These are phyloP conservation scores for Coemansia sp. DNA, from an alignment of 192 early-diverging fungal genomes.

Conservation along the genomic window DNA sequence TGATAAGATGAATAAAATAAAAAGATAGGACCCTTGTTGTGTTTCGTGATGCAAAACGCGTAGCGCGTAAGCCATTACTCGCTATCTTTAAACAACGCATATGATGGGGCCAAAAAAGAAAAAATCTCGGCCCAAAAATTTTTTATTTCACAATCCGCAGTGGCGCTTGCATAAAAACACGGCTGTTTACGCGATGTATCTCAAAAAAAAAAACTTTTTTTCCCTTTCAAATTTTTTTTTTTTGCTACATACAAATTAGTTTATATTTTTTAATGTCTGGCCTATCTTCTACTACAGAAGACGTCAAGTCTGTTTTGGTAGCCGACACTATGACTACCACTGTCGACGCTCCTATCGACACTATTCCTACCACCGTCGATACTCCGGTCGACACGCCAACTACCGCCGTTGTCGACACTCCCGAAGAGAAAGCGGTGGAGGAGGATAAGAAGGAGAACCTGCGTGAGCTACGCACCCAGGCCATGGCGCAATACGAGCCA, in stretches of 20 bases:
- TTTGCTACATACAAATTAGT: background rate
- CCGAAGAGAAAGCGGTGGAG: conserved; percentile 6
- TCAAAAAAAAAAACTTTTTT: background rate
- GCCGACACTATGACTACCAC: background rate
- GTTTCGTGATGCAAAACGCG: too few species aligned
- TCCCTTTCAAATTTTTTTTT: background rate
- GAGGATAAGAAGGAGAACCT: conserved; percentile 28
- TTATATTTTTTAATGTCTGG: background rate
- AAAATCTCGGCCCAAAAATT: too few species aligned
- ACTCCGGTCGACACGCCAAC: background rate
- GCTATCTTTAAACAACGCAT: too few species aligned
- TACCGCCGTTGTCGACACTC: background rate
- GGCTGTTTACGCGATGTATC: background rate
- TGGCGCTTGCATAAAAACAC: background rate
- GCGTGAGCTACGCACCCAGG: conserved; percentile 58
- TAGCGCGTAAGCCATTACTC: too few species aligned
- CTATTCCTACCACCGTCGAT: background rate
- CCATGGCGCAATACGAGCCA: conserved; percentile 66
- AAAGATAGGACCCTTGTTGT: background rate
- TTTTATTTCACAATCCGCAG: background rate
- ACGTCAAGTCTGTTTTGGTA: background rate
- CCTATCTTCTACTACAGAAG: background rate
- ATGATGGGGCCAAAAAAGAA: too few species aligned
- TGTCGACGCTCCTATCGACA: background rate
- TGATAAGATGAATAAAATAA: background rate